Evolutionary conservation across 2,329 filamentous ascomycete genomes (phyloP).

Genomic region (Aspergillus amoenus): DNA sequence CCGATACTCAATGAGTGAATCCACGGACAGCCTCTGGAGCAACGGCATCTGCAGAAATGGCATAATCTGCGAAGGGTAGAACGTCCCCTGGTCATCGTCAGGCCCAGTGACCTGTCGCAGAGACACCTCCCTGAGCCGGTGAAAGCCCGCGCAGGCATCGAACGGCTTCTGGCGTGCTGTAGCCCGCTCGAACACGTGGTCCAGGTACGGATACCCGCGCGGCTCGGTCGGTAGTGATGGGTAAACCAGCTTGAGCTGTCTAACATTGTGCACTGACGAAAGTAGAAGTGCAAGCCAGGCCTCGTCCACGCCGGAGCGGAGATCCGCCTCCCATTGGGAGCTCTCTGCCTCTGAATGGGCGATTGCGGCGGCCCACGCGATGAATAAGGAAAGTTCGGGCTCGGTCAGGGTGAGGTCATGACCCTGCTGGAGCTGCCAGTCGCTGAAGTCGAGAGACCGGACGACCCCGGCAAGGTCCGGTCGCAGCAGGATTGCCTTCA

Average conservation of each 20-base stretch:
- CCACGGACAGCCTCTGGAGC: conserved; percentile 23
- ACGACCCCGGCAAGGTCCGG: conserved; percentile 26
- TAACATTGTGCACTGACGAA: conserved; percentile 25
- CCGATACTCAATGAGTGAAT: conserved; percentile 26
- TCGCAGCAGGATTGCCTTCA: conserved; percentile 19
- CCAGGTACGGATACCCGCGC: conserved; percentile 16
- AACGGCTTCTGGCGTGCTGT: conserved; percentile 20
- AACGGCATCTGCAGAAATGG: conserved; percentile 28
- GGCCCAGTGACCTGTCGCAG: conserved; percentile 14
- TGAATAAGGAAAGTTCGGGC: conserved; percentile 7
- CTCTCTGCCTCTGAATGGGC: conserved; percentile 23
- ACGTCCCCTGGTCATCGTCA: conserved; percentile 13
- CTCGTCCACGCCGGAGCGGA: conserved; percentile 22
- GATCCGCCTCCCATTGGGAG: conserved; percentile 22
- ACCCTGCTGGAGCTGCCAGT: conserved; percentile 17
- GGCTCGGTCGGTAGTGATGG: conserved; percentile 9
- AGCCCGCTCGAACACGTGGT: conserved; percentile 23
- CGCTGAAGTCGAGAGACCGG: conserved; percentile 21
- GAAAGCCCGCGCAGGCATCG: conserved; percentile 17
- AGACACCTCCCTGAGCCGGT: conserved; percentile 20
- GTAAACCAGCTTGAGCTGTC: conserved; percentile 22
- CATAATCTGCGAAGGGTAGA: conserved; percentile 18
- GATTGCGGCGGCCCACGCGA: conserved; percentile 7
- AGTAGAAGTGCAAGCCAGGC: conserved; percentile 29
- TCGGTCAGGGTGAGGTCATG: neutral